Base-by-base conservation (phyloP, 768 basidiomycete genomes). In the Amanita jacksonii region DNA sequence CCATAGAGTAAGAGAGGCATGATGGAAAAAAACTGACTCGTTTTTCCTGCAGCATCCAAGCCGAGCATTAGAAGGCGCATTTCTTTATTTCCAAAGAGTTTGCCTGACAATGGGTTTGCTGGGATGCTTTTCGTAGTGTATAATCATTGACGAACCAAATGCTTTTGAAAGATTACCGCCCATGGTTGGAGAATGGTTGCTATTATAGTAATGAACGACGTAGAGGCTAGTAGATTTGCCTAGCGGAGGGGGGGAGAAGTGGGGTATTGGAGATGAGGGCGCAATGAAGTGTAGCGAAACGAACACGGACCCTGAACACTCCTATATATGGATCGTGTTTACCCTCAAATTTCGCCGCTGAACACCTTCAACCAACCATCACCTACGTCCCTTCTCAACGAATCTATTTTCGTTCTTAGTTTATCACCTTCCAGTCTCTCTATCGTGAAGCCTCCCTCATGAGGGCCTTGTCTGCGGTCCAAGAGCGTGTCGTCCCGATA, bases 51-150 rank as follows among this genome's bases (percentile, higher is more conserved):
- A 34, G 94, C 94, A 62, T 98, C 94, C 54, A 98, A 73, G 33
- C 94, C 94, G 55, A 97, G 70, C 94, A 98, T 98, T 61, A 96
- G 69, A 57, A 94, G 69, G 57, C 92, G 72, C 94, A 98, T 98
- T 76, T 98, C 94, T 77, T 92, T 94, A 77, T 92, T 98, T 51
- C 92, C 93, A 63, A 97, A 98, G 54, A 97, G 70, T 70, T 85
- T 89, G 60, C 79, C 91, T 94, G 57, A 46, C 53, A n/a, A 43
- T 43, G 27, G 32, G 45, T 41, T 39, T 43, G 36, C 40, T 33
- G 44, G 16, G 41, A 30, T 34, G 34, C 49, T 33, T 44, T 46
- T 45, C 50, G 46, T 49, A 46, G 43, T 41, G 45, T 45, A 44
- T 43, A 36, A 30, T n/a, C n/a, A 20, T 22, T 9, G 48, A 25